phyloP scores from a whole-genome alignment of 108 stramenopile species.

The Nannochloropsis gaditana region DNA sequence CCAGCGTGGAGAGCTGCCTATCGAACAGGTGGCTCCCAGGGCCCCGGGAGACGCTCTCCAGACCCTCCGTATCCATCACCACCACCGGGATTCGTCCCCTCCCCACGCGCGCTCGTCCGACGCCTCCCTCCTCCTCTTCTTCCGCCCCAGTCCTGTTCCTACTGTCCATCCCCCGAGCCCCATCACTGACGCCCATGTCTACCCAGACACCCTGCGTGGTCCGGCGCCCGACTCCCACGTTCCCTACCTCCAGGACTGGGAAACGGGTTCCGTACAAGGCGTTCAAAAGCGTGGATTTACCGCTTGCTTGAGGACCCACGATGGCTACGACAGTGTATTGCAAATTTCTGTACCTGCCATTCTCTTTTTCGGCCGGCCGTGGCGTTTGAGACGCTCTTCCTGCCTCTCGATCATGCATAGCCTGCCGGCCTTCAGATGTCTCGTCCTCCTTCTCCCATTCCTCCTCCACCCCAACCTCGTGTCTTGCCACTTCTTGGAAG shows the following conservation, averaged over 20 bases:
- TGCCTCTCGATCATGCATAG: neutral
- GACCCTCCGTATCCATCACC: neutral
- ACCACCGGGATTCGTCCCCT: neutral
- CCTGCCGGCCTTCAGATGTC: neutral
- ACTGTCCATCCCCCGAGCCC: neutral
- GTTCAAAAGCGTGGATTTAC: conserved; percentile 6
- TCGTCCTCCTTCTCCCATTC: neutral
- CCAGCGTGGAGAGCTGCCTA: neutral
- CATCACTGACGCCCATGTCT: neutral
- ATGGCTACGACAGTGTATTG: conserved; percentile 11
- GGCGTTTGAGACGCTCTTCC: too few species aligned
- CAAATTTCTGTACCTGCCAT: neutral
- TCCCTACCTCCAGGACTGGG: neutral
- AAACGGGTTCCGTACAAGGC: neutral
- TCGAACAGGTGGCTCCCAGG: neutral
- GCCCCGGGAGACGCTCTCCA: neutral
- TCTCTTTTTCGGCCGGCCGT: neutral
- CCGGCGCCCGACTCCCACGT: neutral
- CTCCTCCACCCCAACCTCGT: neutral
- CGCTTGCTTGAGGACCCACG: neutral
- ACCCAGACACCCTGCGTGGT: neutral
- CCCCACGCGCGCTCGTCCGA: neutral
- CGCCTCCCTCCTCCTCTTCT: neutral
- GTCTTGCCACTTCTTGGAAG: neutral
- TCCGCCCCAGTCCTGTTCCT: neutral